phyloP scores from a whole-genome alignment of 2,329 filamentous ascomycete genomes.

The Fusarium sp. region DNA sequence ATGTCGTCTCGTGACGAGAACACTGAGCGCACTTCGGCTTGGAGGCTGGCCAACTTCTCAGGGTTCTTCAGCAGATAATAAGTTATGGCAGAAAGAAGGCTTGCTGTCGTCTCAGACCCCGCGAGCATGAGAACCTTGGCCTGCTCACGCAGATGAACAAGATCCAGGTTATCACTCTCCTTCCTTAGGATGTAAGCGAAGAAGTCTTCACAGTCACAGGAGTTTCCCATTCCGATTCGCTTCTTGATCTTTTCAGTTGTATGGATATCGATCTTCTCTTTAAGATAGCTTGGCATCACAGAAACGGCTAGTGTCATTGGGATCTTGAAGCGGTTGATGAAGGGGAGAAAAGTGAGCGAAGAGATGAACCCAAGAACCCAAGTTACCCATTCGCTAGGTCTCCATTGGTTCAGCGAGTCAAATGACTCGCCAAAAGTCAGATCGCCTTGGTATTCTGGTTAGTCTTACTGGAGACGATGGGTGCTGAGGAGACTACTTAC shows the following conservation, averaged over 20 bases:
- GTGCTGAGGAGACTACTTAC: neutral
- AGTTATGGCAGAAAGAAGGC: neutral
- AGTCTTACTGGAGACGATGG: fast-evolving
- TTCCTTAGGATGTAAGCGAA: conserved; percentile 14
- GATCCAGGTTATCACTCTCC: neutral
- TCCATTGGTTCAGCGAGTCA: conserved; percentile 1
- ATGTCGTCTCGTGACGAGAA: conserved; percentile 8
- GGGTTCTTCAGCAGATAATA: conserved; percentile 8
- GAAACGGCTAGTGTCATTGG: neutral
- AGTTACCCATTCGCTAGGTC: conserved; percentile 6
- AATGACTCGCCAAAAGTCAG: conserved; percentile 28
- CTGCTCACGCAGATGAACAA: conserved; percentile 13
- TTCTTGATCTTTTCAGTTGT: conserved; percentile 6
- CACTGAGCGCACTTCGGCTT: conserved; percentile 1
- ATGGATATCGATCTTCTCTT: neutral
- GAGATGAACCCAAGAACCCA: neutral
- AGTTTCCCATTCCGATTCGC: neutral
- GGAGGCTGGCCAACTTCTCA: neutral
- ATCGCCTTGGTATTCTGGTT: neutral
- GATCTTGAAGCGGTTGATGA: conserved; percentile 6
- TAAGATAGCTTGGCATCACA: neutral
- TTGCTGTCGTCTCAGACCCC: conserved; percentile 22
- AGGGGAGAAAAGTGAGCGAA: neutral
- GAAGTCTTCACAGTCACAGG: conserved; percentile 9
- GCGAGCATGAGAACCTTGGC: conserved; percentile 22